Conservation (phyloP, 2,329 filamentous ascomycete species). For the Cadophora gregata region DNA sequence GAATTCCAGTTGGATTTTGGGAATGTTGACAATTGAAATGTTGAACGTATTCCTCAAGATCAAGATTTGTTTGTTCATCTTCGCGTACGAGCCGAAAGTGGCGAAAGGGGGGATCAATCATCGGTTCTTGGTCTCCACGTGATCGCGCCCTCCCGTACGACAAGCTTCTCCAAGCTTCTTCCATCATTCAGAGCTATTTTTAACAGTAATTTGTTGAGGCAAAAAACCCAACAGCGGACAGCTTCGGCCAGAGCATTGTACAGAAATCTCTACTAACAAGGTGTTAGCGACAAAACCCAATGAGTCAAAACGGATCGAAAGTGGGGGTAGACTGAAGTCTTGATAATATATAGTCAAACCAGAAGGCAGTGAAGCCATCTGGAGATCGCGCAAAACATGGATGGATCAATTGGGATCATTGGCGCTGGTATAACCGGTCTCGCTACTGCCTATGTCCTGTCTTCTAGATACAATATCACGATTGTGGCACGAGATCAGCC, state of each 20-base stretch:
- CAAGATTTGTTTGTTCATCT: neutral
- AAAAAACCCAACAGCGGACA: neutral
- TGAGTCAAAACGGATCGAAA: neutral
- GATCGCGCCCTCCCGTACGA: neutral
- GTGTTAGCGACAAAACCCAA: neutral
- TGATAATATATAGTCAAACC: neutral
- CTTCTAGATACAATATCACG: conserved; percentile 33
- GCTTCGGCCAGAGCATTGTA: neutral
- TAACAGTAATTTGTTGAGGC: neutral
- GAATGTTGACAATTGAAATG: neutral
- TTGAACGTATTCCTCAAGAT: neutral
- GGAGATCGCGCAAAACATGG: conserved; percentile 19
- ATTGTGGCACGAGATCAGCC: conserved; percentile 39
- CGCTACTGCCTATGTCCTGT: conserved; percentile 36
- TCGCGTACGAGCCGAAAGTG: neutral
- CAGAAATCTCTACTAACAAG: neutral
- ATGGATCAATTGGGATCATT: conserved; percentile 31
- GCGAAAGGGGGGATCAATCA: no score
- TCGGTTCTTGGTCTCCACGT: neutral
- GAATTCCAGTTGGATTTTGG: no score
- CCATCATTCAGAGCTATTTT: neutral
- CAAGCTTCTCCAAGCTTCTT: neutral
- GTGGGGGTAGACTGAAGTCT: conserved; percentile 3
- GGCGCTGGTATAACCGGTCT: conserved; percentile 40
- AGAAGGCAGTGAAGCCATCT: neutral